These are phyloP conservation scores for Physcomitrellopsis africana DNA, from an alignment of 225 moss, liverwort and hornwort species.

Conservation along the genomic window DNA sequence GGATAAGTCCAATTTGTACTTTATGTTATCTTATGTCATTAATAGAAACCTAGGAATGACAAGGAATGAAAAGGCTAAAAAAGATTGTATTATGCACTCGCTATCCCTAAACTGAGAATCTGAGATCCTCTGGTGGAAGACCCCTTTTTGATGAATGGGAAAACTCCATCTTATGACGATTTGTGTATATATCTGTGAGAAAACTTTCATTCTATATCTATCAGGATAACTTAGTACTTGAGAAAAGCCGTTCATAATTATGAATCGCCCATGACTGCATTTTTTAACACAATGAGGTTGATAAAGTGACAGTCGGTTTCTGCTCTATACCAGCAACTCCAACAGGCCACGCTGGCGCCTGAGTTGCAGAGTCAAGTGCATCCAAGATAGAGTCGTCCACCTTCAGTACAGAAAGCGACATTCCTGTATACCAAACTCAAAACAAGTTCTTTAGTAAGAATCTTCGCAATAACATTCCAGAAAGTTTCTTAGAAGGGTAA, in stretches of 20 bases:
- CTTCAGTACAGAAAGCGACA: constrained; percentile 80
- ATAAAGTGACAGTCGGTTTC: constrained; percentile 29
- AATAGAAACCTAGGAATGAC: constrained; percentile 25
- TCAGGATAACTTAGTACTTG: constrained; percentile 26
- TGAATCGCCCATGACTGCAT: constrained; percentile 36
- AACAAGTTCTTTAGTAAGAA: background rate
- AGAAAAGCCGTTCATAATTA: constrained; percentile 24
- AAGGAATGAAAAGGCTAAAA: constrained; percentile 21
- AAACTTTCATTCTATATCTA: background rate
- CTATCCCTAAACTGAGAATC: constrained; percentile 15
- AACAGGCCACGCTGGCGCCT: constrained; percentile 82
- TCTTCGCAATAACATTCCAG: background rate
- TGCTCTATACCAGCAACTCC: constrained; percentile 65
- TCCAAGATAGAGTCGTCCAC: constrained; percentile 66
- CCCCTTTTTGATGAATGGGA: constrained; percentile 25
- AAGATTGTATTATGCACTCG: constrained; percentile 10
- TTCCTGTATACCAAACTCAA: constrained; percentile 45
- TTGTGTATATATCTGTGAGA: constrained; percentile 14
- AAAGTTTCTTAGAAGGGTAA: background rate
- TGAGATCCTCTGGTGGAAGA: constrained; percentile 20
- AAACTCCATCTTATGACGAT: constrained; percentile 17
- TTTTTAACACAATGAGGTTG: constrained; percentile 31
- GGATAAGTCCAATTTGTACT: constrained; percentile 32
- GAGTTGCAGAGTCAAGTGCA: constrained; percentile 67
- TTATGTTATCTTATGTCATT: constrained; percentile 14